Evolutionary conservation across 106 monocot genomes (phyloP), one percentile per base, ranked within the genome.

Genomic region (Phalaenopsis equestris): DNA sequence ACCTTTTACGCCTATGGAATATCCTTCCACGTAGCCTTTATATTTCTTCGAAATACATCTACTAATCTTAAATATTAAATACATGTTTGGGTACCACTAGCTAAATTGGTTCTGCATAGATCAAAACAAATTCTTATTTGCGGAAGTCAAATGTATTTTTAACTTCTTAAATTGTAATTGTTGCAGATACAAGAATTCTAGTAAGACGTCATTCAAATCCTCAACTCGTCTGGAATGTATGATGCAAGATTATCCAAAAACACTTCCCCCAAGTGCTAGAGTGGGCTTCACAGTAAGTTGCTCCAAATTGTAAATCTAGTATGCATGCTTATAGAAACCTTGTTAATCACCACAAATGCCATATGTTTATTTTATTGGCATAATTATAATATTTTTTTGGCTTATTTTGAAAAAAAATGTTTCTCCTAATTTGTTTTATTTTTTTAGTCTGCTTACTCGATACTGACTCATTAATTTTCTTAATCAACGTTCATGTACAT

Each of bases 211-310:
- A 75, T 97, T 97, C 74, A 97, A 97, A 81, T 94, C 97, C 19
- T 90, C 97, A 42, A 97, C 97, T 79, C 84, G 97, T 39, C 77
- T 97, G 83, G 97, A 97, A 76, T 97, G 97, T 78, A 97, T 97
- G 97, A 97, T 97, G 97, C 97, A 97, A 84, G 97, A 97, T 77
- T 97, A 94, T 86, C 97, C 97, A 77, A 97, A 94, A 86, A 94
- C 97, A 78, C 78, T 97, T 36, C 83, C 94, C 41, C 90, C 97
- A 49, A 90, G 89, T 61, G 87, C 97, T 67, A 92, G 84, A 52
- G 94, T 97, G 86, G 97, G 97, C 42, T 97, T 97, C 78, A 97
- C 97, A 42, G 97, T 94, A 89, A 84, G 92, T 81, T 48, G 18
- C 7, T 42, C 18, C 43, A 42, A 61, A 21, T 52, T n/a, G 19